phyloP scores from a whole-genome alignment of 768 basidiomycete species.

The Kwoniella botswanensis region DNA sequence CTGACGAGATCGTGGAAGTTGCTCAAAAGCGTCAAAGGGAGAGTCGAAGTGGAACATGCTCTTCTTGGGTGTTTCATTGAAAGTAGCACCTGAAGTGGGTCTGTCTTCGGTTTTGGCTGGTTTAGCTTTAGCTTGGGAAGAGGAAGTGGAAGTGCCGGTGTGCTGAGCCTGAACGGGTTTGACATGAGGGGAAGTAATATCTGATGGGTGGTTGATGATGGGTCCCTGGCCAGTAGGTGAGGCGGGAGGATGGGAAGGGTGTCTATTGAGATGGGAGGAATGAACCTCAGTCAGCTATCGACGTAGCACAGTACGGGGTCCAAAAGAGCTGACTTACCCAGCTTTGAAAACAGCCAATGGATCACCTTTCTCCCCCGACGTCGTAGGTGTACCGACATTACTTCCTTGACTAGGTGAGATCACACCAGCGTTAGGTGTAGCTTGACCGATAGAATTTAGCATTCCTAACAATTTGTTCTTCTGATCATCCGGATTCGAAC shows the following conservation, averaged over 20 bases:
- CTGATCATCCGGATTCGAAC: constrained; percentile 10
- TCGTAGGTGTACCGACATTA: constrained; percentile 2
- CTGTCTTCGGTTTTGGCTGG: constrained; percentile 1
- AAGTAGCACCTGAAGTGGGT: constrained; percentile 4
- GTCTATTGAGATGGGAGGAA: background rate
- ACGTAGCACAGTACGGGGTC: background rate
- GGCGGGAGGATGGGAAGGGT: background rate
- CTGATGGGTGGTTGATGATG: constrained; percentile 26
- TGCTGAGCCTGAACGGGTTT: constrained; percentile 9
- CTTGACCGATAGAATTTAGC: constrained; percentile 31
- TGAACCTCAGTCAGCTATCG: background rate
- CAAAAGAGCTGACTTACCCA: constrained; percentile 6
- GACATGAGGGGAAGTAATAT: constrained; percentile 10
- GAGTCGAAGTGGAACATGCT: constrained; percentile 52
- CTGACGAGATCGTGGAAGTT: constrained; percentile 20
- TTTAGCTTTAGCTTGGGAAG: constrained; percentile 7
- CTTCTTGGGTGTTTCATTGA: constrained; percentile 24
- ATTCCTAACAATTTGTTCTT: constrained; percentile 39
- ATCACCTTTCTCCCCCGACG: constrained; percentile 9
- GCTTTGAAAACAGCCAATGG: constrained; percentile 18
- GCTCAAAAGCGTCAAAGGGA: constrained; percentile 50
- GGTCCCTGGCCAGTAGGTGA: constrained; percentile 23
- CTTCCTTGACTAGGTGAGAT: constrained; percentile 19
- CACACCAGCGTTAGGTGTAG: constrained; percentile 1
- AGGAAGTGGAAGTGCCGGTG: constrained; percentile 7